Evolutionary conservation across 2,329 filamentous ascomycete genomes (phyloP), one percentile per base, ranked within the genome.

Genomic region (Neospermospora avenae): DNA sequence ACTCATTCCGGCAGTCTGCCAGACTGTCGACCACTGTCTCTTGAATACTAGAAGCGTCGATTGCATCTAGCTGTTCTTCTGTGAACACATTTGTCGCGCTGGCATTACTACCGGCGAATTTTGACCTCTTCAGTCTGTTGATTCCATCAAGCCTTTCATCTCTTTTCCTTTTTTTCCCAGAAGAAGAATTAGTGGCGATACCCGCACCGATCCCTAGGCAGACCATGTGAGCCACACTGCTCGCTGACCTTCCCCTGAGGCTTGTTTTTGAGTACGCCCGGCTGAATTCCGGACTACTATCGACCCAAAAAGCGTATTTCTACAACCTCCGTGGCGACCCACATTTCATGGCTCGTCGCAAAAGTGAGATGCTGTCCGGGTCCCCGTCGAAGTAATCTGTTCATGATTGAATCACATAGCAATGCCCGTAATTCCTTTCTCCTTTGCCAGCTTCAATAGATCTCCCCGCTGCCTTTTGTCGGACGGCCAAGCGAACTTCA

Each of bases 401-500:
- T 67, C 54, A 61, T 70, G 52, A 64, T 69, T 61, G 58, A 72
- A 63, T 46, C 69, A 65, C 16, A 57, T 60, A 53, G 70, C 63
- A 65, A 74, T 62, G 31, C 70, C 66, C 28, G 66, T 64, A 24
- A 73, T 66, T 57, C 63, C 68, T 59, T 55, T 70, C 54, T 70
- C 57, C 42, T 62, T 65, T 4, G 62, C 63, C 57, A 67, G 58
- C 44, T 69, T 68, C 37, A 74, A 67, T 34, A 69, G 61, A 31
- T 72, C 62, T 45, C 59, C 71, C 6, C 62, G 52, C 41, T 57
- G 41, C 57, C 65, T 67, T 67, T 69, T 70, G 42, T 72, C 65
- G 41, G 66, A 73, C 31, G 60, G 64, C 70, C 66, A 74, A 45
- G 68, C 67, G 60, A 74, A 74, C 62, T 74, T 74, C n/a, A 69